phyloP scores from a whole-genome alignment of 2,329 filamentous ascomycete genomes.

The Fusarium pseudocircinatum region DNA sequence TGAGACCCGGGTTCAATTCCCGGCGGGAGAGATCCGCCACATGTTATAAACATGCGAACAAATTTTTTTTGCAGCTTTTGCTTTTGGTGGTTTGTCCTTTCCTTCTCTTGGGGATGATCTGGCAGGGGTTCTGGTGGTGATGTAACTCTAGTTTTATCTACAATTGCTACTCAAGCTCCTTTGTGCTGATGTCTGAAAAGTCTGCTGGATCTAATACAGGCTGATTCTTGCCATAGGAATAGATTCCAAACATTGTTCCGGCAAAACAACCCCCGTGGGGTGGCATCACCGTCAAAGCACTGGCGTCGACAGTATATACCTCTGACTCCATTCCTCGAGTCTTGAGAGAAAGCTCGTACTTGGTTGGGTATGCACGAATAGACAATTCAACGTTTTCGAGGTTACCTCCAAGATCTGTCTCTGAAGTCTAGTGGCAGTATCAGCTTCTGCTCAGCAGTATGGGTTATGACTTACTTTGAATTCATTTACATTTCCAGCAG shows the following conservation, averaged over 20 bases:
- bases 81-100: no score
- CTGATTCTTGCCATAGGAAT: conserved; percentile 31
- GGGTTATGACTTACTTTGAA: conserved; percentile 1
- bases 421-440: not conserved
- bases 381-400: not conserved
- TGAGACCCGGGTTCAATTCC: conserved; percentile 42
- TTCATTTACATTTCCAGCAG: not conserved
- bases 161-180: not conserved
- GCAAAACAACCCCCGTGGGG: conserved; percentile 36
- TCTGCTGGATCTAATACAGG: conserved; percentile 33
- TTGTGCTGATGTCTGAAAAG: not conserved
- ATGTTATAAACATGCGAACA: conserved; percentile 22
- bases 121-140: not conserved
- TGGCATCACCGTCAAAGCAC: conserved; percentile 21
- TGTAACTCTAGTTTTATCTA: not conserved
- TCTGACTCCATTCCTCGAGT: not conserved
- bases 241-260: conserved; percentile 38
- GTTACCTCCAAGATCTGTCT: not conserved
- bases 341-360: conserved; percentile 8
- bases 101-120: not conserved
- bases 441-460: not conserved
- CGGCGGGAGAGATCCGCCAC: conserved; percentile 41
- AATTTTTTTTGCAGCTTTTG: conserved; percentile 17
- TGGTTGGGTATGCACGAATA: not conserved
- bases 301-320: not conserved